A percentile compares a stretch with the other conserved stretches of the same genome.
phyloP scores from a whole-genome alignment of 2,329 filamentous ascomycete species.

The Hypoxylon sp. region DNA sequence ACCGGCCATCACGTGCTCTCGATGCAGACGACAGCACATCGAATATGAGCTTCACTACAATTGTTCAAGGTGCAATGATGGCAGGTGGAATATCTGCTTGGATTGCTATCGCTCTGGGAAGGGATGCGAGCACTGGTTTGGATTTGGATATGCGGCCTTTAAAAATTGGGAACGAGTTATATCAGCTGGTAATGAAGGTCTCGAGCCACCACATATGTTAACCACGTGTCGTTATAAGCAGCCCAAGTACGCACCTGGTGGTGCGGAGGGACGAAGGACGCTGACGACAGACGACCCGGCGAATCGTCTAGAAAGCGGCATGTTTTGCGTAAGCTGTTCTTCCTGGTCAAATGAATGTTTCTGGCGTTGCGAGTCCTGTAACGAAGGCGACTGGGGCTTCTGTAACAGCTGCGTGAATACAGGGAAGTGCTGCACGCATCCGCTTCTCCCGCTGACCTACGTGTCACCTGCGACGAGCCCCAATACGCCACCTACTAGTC shows the following conservation, averaged over 20 bases:
- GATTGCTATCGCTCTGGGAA: conserved; percentile 79
- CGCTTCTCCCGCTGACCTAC: conserved; percentile 79
- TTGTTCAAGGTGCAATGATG: conserved; percentile 74
- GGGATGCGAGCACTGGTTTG: conserved; percentile 88
- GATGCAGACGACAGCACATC: conserved; percentile 75
- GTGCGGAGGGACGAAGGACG: conserved; percentile 63
- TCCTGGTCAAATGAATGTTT: conserved; percentile 82
- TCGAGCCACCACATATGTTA: conserved; percentile 65
- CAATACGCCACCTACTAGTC: conserved; percentile 51
- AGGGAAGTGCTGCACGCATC: conserved; percentile 82
- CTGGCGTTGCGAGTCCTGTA: conserved; percentile 88
- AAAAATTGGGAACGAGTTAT: conserved; percentile 68
- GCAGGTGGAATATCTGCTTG: conserved; percentile 81
- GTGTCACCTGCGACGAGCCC: conserved; percentile 37
- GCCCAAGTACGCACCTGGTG: conserved; percentile 59
- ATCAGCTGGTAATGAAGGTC: conserved; percentile 49
- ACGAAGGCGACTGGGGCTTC: conserved; percentile 94
- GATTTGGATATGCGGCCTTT: conserved; percentile 80
- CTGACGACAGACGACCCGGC: conserved; percentile 73
- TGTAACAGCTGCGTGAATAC: conserved; percentile 88
- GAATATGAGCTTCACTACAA: conserved; percentile 89
- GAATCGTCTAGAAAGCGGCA: conserved; percentile 75
- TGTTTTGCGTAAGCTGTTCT: conserved; percentile 83
- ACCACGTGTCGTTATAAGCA: conserved; percentile 64
- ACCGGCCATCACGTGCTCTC: conserved; percentile 76